phyloP scores from a whole-genome alignment of 2,329 filamentous ascomycete genomes.

The Furcasterigmium furcatum region DNA sequence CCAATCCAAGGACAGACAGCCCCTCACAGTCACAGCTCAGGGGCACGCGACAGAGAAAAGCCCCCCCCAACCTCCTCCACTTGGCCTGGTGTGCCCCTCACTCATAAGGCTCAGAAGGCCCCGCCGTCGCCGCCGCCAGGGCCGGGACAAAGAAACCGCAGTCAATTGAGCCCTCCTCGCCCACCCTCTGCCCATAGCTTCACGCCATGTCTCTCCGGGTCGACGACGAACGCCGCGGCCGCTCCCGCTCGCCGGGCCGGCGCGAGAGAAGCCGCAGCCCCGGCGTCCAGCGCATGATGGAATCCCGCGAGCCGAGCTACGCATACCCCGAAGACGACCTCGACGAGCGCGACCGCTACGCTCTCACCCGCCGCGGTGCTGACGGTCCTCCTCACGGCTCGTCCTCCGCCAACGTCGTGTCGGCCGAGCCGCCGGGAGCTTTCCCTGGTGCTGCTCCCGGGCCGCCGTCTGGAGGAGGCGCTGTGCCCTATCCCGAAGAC shows the following conservation, averaged over 20 bases:
- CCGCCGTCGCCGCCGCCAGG: too few species aligned
- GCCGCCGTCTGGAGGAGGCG: conserved; percentile 7
- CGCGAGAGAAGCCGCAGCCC: conserved; percentile 30
- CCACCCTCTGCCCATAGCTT: too few species aligned
- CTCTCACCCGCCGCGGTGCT: conserved; percentile 20
- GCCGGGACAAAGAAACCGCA: too few species aligned
- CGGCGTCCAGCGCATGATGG: conserved; percentile 25
- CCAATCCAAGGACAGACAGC: too few species aligned
- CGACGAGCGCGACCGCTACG: conserved; percentile 29
- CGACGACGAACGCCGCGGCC: conserved; percentile 40
- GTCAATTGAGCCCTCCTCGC: too few species aligned
- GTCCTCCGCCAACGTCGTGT: conserved; percentile 3
- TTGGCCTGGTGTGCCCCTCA: too few species aligned
- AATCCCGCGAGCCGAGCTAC: conserved; percentile 39
- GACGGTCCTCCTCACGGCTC: conserved; percentile 14
- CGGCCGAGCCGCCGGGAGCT: conserved; percentile 7
- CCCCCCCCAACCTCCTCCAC: too few species aligned
- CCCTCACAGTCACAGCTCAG: too few species aligned
- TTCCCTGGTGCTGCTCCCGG: conserved; percentile 6
- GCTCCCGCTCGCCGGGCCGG: conserved; percentile 44
- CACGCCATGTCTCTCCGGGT: conserved; percentile 47
- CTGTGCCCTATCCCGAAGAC: conserved; percentile 35
- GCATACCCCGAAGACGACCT: conserved; percentile 38
- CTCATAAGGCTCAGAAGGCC: too few species aligned
- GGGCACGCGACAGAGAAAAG: too few species aligned